These are phyloP conservation scores for Phoenix roebelenii DNA, from an alignment of 176 grass and related monocot species.

Conservation along the genomic window DNA sequence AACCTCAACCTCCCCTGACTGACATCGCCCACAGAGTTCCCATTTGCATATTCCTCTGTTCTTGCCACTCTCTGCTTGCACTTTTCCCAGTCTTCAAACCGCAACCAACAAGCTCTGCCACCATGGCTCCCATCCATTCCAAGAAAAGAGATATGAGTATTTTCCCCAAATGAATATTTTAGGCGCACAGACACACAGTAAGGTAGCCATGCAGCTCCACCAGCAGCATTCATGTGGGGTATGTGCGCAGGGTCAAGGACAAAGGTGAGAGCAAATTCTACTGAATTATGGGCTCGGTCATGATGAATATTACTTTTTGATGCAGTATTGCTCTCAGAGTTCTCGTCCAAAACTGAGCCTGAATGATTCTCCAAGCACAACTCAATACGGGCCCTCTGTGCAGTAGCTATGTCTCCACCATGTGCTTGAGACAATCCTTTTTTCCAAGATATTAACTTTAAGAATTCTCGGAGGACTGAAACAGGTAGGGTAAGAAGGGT, in stretches of 20 bases:
- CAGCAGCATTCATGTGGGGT: conserved; percentile 90
- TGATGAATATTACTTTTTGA: conserved; percentile 92
- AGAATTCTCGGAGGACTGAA: conserved; percentile 75
- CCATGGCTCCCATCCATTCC: conserved; percentile 94
- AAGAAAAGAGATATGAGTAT: conserved; percentile 49
- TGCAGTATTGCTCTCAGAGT: conserved; percentile 33
- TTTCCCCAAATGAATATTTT: conserved; percentile 87
- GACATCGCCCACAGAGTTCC: conserved; percentile 42
- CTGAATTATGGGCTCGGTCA: conserved; percentile 63
- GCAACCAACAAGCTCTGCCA: conserved; percentile 82
- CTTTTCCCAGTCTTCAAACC: conserved; percentile 83
- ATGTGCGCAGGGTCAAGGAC: conserved; percentile 84
- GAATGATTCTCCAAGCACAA: conserved; percentile 98
- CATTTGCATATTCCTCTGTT: conserved; percentile 69
- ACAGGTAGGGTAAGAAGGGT: conserved; percentile 90
- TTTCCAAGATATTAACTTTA: conserved; percentile 93
- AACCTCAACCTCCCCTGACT: conserved; percentile 89
- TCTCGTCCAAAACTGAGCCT: conserved; percentile 43
- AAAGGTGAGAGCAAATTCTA: conserved; percentile 91
- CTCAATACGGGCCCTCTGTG: conserved; percentile 85
- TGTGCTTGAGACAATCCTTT: conserved; percentile 77
- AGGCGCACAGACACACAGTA: conserved; percentile 90
- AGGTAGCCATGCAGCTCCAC: conserved; percentile 90
- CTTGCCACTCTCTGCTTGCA: conserved; percentile 82
- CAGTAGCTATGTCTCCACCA: conserved; percentile 64